Conservation (phyloP, 1,284 basidiomycete species). For the Naganishia sp. region DNA sequence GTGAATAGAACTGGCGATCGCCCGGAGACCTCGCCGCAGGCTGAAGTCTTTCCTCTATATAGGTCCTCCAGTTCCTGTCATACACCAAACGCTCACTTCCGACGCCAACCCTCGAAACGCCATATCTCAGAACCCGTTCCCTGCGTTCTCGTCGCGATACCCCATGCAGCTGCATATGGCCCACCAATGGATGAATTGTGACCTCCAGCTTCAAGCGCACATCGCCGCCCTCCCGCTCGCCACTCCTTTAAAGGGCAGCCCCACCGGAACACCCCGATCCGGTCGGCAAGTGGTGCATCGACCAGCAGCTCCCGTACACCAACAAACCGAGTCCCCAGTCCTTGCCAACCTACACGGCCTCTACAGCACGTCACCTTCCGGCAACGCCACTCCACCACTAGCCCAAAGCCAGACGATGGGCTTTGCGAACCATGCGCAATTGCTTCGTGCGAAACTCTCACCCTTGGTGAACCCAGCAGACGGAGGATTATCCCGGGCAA, state of each 20-base stretch:
- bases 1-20: no score
- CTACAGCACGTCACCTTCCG: background rate
- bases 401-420: background rate
- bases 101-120: background rate
- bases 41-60: no score
- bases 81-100: no score
- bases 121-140: background rate
- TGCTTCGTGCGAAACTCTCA: conserved; percentile 15
- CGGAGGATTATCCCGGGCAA: background rate
- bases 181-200: background rate
- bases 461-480: conserved; percentile 4
- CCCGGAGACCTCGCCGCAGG: no score
- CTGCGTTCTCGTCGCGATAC: no score
- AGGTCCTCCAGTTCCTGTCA: no score
- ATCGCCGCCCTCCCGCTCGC: conserved; percentile 19
- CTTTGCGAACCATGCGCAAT: conserved; percentile 20
- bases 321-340: background rate
- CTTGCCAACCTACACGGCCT: background rate
- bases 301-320: background rate
- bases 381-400: background rate
- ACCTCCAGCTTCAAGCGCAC: conserved; percentile 10
- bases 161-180: background rate
- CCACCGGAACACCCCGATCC: background rate
- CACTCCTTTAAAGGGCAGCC: conserved; percentile 19
- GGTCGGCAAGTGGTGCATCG: background rate